Percentiles rank a stretch among this genome's conserved stretches.
Conservation (phyloP, 768 basidiomycete genomes). For the Serendipita sp. region DNA sequence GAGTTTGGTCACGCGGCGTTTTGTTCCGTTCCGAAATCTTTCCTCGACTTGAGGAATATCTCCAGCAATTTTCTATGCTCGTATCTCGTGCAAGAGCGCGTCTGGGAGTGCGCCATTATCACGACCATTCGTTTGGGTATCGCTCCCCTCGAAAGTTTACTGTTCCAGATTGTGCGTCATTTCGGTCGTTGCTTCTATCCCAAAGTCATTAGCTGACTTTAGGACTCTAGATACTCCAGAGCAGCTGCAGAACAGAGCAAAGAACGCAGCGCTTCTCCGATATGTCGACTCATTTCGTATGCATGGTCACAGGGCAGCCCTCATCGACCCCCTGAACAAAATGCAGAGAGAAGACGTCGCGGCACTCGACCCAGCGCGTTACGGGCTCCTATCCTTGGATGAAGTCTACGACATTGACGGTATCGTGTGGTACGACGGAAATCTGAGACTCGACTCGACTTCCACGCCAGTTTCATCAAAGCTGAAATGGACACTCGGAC, state of each 20-base stretch:
- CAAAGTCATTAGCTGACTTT: background rate
- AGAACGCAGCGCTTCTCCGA: conserved; percentile 65
- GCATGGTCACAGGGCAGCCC: conserved; percentile 71
- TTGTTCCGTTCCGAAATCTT: conserved; percentile 4
- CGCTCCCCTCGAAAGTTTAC: conserved; percentile 45
- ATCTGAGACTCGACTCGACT: conserved; percentile 27
- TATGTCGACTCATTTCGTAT: conserved; percentile 82
- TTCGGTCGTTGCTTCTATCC: background rate
- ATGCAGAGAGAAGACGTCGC: conserved; percentile 69
- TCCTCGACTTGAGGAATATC: background rate
- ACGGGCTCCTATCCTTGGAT: conserved; percentile 45
- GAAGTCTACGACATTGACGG: conserved; percentile 58
- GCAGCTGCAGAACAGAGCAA: conserved; percentile 50
- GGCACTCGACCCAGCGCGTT: conserved; percentile 61
- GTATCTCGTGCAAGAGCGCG: background rate
- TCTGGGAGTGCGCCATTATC: conserved; percentile 27
- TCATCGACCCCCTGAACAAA: conserved; percentile 76
- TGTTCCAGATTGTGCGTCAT: conserved; percentile 54
- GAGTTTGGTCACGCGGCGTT: background rate
- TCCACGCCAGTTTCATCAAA: conserved; percentile 14
- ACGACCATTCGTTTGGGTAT: conserved; percentile 70
- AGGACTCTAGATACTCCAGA: conserved; percentile 36
- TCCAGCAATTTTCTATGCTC: background rate
- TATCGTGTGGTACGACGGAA: conserved; percentile 43
- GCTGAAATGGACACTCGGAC: conserved; percentile 48